Evolutionary conservation across 2,329 filamentous ascomycete genomes (phyloP).

Genomic region (Hyphodiscus sp.): DNA sequence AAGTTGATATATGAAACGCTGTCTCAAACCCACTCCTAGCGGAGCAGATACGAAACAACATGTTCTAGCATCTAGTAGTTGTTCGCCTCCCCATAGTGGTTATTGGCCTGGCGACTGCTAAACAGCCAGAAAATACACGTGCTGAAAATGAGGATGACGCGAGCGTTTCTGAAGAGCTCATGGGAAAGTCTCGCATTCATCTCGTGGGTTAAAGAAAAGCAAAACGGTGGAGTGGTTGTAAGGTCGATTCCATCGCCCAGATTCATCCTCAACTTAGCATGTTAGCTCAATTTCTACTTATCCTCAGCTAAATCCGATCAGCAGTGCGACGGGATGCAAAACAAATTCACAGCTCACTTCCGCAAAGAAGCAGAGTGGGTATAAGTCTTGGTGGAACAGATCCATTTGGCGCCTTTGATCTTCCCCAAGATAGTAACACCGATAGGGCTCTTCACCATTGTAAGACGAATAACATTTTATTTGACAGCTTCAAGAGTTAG

Average conservation of each 20-base stretch:
- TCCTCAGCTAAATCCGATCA: not conserved
- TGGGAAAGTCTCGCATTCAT: not conserved
- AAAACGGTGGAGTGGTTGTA: not conserved
- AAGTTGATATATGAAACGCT: no score
- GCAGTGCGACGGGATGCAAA: not conserved
- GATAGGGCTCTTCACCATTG: conserved; percentile 10
- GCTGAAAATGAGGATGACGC: not conserved
- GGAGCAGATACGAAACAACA: no score
- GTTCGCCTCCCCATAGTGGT: not conserved
- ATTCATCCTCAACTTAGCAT: not conserved
- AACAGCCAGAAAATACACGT: not conserved
- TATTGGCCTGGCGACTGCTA: not conserved
- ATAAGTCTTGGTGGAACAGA: conserved; percentile 4
- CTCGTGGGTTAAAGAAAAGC: not conserved
- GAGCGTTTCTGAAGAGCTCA: not conserved
- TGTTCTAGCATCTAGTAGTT: not conserved
- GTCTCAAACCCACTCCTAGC: no score
- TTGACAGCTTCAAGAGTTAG: not conserved
- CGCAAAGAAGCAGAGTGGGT: conserved; percentile 1
- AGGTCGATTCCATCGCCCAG: not conserved
- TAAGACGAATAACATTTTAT: not conserved
- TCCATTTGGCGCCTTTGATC: conserved; percentile 7
- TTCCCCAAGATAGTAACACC: conserved; percentile 5
- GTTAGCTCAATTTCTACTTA: not conserved
- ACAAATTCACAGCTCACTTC: not conserved